Base-by-base conservation (phyloP, 202 grass and related monocot genomes). In the Musa balbisiana region DNA sequence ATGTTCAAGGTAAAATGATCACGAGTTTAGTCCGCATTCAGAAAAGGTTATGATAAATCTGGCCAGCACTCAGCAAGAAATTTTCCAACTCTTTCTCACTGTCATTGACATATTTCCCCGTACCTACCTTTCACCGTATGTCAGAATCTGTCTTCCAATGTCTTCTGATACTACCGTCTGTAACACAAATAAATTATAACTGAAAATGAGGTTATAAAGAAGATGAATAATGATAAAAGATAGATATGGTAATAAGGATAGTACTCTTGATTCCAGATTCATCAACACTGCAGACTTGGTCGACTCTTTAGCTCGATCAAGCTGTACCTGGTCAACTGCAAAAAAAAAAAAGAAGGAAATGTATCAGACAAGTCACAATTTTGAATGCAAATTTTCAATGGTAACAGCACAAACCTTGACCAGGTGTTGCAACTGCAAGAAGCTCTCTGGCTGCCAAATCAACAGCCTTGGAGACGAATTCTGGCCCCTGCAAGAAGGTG, bases 231-330 rank as follows among this genome's bases (percentile, higher is more conserved):
- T 73, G 33, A 8, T 54, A 26, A 55, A 56, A 24, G 13, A 15
- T 15, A 55, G 21, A 73, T 20, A 53, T 13, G 33, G 33, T 43
- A 43, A 43, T 12, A 73, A 73, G 3, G 51, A 68, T 29, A 9
- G 51, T 73, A 73, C 71, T 73, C 52, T 56, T 25, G 71, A 73
- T 73, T 73, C 71, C 52, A 73, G 71, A 51, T 73, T 73, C 71
- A 73, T 73, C 52, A 73, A 25, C 25, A 73, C 15, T 14, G 71
- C 52, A 27, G 71, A 73, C 21, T 73, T 73, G 5, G 71, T 73
- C 12, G 71, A 69, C 67, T 69, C 26, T 9, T 69, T 69, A 29
- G 67, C 67, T 19, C 67, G 67, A 69, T 69, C 33, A 54, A 73
- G 71, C 51, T 73, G 71, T 54, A 21, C 22, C 21, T 73, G 52